Conservation (phyloP, 1,284 basidiomycete species). For the Papiliotrema flavescens region DNA sequence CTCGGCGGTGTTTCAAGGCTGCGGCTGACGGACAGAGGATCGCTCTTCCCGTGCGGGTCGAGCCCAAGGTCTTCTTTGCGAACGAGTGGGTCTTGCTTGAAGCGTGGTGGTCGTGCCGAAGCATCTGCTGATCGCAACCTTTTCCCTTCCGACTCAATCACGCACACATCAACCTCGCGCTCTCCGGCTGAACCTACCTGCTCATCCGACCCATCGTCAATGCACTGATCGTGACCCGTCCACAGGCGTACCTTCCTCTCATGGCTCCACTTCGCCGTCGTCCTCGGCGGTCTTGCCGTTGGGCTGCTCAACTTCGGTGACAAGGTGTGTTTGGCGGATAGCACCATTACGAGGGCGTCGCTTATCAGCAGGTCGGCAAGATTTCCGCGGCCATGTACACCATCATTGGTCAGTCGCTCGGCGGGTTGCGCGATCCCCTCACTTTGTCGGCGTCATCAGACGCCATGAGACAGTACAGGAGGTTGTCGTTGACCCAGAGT, state of each 20-base stretch:
- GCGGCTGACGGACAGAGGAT: slow-evolving; percentile 58
- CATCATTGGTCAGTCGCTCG: slow-evolving; percentile 40
- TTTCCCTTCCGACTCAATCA: no score
- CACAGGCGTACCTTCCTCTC: slow-evolving; percentile 73
- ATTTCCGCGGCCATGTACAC: slow-evolving; percentile 51
- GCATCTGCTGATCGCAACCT: not conserved
- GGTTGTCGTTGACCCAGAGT: no score
- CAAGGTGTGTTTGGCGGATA: slow-evolving; percentile 86
- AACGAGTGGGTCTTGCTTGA: slow-evolving; percentile 62
- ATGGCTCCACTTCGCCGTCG: slow-evolving; percentile 94
- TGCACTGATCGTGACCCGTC: not conserved
- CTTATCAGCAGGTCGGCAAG: slow-evolving; percentile 39
- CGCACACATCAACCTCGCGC: no score
- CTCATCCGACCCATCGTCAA: not conserved
- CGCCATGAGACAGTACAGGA: no score
- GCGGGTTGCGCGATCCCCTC: no score
- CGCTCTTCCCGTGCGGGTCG: slow-evolving; percentile 87
- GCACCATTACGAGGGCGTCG: slow-evolving; percentile 60
- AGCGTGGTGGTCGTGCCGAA: not conserved
- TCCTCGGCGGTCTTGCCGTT: slow-evolving; percentile 87
- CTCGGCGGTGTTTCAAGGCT: not conserved
- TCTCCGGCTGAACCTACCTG: no score
- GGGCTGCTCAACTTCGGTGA: slow-evolving; percentile 95
- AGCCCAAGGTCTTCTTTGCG: slow-evolving; percentile 86
- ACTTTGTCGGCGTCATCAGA: no score